Percentiles rank a stretch among this genome's conserved stretches.
Evolutionary conservation across 2,329 filamentous ascomycete genomes (phyloP).

Genomic region (Aspergillus floridensis): DNA sequence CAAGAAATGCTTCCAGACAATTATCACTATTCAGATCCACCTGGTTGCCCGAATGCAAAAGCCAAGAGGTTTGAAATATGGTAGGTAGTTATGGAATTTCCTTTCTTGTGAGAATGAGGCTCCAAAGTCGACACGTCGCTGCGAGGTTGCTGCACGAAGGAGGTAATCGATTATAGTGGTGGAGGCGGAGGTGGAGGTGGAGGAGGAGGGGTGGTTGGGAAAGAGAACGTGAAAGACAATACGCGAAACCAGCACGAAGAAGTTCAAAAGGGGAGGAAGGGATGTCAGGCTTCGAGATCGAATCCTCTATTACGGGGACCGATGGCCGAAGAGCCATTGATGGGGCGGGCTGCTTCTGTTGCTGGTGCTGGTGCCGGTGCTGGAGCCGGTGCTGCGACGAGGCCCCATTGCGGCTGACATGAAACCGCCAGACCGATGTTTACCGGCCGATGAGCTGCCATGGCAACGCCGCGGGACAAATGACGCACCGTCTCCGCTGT

Average conservation of each 20-base stretch:
- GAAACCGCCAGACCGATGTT: conserved; percentile 28
- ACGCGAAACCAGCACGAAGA: conserved; percentile 10
- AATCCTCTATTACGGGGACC: conserved; percentile 4
- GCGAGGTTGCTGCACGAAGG: conserved; percentile 10
- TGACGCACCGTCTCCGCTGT: conserved; percentile 15
- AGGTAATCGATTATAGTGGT: not conserved
- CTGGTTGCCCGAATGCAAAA: conserved; percentile 2
- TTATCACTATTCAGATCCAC: conserved; percentile 20
- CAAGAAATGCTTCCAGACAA: conserved; percentile 10
- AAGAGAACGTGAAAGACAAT: conserved; percentile 3
- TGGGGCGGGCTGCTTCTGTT: conserved; percentile 8
- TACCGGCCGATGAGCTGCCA: conserved; percentile 37
- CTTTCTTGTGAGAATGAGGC: not conserved
- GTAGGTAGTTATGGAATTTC: not conserved
- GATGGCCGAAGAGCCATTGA: conserved; percentile 5
- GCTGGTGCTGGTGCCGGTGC: not conserved
- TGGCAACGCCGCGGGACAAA: conserved; percentile 32
- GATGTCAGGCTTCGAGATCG: conserved; percentile 13
- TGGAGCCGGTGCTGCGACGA: conserved; percentile 1
- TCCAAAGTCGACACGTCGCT: conserved; percentile 8
- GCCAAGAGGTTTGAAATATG: conserved; percentile 8
- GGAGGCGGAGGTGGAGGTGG: not conserved
- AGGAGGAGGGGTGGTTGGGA: not conserved
- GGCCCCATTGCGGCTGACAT: conserved; percentile 17
- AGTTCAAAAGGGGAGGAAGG: conserved; percentile 18